These are phyloP conservation scores for Pseudognaphalium luteoalbum DNA, from an alignment of 129 eudicot species.

Conservation along the genomic window DNA sequence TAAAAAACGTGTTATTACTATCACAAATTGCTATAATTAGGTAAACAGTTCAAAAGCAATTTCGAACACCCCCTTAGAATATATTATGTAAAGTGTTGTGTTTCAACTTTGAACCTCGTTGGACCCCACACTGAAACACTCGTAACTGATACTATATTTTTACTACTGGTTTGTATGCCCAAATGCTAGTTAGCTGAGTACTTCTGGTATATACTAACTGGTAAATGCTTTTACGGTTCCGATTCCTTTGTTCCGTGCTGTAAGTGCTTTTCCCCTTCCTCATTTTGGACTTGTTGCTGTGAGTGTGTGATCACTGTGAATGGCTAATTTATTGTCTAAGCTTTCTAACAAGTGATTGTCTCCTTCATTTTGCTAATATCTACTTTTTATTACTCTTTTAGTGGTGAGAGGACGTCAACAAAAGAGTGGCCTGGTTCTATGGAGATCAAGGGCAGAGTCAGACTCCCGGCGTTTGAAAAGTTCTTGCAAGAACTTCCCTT, in stretches of 20 bases:
- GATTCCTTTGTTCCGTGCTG: too few species aligned
- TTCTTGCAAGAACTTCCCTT: constrained; percentile 78
- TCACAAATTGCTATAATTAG: neutral
- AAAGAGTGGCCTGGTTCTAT: constrained; percentile 73
- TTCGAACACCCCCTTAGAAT: neutral
- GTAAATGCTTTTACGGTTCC: too few species aligned
- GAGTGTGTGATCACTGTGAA: too few species aligned
- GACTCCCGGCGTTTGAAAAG: constrained; percentile 74
- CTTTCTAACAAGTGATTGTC: neutral
- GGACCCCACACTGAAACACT: neutral
- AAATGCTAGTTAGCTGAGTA: too few species aligned
- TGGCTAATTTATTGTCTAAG: neutral
- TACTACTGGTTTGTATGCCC: too few species aligned
- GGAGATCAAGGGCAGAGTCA: constrained; percentile 88
- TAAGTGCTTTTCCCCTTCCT: too few species aligned
- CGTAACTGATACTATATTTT: neutral
- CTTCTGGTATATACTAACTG: too few species aligned
- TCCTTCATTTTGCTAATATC: constrained; percentile 3
- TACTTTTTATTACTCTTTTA: constrained; percentile 20
- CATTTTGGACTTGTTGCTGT: too few species aligned
- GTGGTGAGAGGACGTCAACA: constrained; percentile 79
- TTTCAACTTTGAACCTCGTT: neutral
- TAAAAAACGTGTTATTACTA: neutral
- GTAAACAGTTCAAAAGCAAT: neutral
- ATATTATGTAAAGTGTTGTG: neutral